Base-by-base conservation (phyloP, 345 rosid genomes). In the Populus ilicifolia region DNA sequence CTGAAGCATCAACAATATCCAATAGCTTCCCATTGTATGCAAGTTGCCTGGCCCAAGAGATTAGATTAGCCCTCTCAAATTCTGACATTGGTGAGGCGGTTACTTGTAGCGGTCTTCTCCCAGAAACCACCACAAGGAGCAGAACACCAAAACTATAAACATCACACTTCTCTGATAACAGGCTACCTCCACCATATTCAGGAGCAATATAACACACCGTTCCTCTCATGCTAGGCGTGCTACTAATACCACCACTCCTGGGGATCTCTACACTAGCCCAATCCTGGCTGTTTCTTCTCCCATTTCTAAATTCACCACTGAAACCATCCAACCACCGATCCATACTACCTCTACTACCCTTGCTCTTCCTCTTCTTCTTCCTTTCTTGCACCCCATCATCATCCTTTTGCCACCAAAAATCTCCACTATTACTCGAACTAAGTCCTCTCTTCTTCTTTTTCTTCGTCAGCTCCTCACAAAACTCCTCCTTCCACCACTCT, bases 401-500 rank as follows among this genome's bases (percentile, higher is more conserved):
- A 20, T 92, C 94, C 77, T 75, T 89, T 38, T 88, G 92, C 89
- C 90, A 87, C 92, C 92, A 92, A 21, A 73, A 77, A n/a, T 89
- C 97, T 71, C 83, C 90, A 18, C 86, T 87, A 14, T 79, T 70
- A 46, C 79, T 82, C 38, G 85, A 87, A 80, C 75, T 79, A 46
- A 77, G 66, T 13, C 81, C 85, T 76, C 85, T 86, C 85, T 86
- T 89, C 77, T 86, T 90, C 71, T 88, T 86, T 77, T 86, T 91
- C 71, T 83, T 91, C 27, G 89, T 78, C 3, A 92, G 78, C 79
- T 92, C 97, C 59, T 92, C 97, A 8, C 94, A 92, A 75, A 89
- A 92, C 82, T 92, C 97, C 62, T 92, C 97, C 73, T 89, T 92
- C 97, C 97, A 92, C 97, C 97, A 92, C 30, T 92, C 94, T 75